Conservation (phyloP, 2,329 filamentous ascomycete species). For the Monosporascus cannonballus region DNA sequence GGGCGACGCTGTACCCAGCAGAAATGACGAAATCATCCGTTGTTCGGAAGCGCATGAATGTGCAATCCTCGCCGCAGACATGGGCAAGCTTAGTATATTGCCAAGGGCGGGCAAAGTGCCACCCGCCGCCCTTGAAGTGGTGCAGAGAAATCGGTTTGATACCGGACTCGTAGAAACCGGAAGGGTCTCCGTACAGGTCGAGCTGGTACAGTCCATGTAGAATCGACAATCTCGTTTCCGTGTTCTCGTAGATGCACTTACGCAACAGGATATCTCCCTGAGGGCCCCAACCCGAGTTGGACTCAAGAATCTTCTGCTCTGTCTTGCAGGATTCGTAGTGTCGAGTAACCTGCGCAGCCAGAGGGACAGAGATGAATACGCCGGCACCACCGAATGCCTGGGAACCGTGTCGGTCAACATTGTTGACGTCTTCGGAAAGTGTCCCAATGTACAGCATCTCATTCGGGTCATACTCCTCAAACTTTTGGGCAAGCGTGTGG, state of each 20-base stretch:
- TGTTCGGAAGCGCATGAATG: conserved; percentile 52
- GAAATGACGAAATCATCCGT: conserved; percentile 49
- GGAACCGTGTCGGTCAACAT: conserved; percentile 53
- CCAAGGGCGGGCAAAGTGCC: conserved; percentile 48
- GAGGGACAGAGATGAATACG: conserved; percentile 52
- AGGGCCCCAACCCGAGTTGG: conserved; percentile 53
- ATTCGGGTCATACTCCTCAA: conserved; percentile 45
- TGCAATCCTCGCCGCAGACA: conserved; percentile 55
- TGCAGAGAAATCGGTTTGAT: conserved; percentile 56
- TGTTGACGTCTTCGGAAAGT: conserved; percentile 55
- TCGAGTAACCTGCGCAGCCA: conserved; percentile 40
- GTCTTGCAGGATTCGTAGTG: conserved; percentile 40
- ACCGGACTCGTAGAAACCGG: conserved; percentile 59
- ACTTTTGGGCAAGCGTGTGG: conserved; percentile 43
- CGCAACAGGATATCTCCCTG: conserved; percentile 57
- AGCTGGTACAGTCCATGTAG: conserved; percentile 55
- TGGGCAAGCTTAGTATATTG: conserved; percentile 52
- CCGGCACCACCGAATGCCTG: conserved; percentile 60
- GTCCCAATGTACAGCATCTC: conserved; percentile 54
- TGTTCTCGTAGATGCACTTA: conserved; percentile 60
- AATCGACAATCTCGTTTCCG: conserved; percentile 49
- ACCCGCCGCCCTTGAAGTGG: conserved; percentile 57
- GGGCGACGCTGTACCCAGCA: conserved; percentile 53
- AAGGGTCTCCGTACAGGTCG: conserved; percentile 53
- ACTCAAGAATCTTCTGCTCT: conserved; percentile 45